phyloP scores from a whole-genome alignment of 257 asterid species.

The Solanum pinnatisectum region DNA sequence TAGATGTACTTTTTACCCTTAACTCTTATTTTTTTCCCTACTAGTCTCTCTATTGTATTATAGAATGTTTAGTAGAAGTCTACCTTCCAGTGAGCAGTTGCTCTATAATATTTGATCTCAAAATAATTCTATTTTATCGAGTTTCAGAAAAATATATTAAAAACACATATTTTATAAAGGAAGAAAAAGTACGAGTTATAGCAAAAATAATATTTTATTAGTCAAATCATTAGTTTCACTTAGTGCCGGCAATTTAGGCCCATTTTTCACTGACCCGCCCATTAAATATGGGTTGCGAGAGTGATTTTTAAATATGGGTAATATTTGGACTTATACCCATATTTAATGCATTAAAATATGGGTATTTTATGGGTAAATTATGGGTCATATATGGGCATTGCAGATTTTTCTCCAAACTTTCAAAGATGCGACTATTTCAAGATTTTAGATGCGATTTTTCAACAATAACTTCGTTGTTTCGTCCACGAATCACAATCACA shows the following conservation, averaged over 20 bases:
- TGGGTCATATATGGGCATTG: neutral
- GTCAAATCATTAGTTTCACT: neutral
- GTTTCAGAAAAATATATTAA: too few relatives aligned
- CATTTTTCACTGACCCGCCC: too few relatives aligned
- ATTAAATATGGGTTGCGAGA: too few relatives aligned
- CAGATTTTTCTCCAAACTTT: neutral
- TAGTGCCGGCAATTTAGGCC: too few relatives aligned
- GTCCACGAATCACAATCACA: neutral
- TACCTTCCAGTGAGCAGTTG: neutral
- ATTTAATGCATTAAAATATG: too few relatives aligned
- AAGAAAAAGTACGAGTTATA: neutral
- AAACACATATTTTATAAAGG: neutral
- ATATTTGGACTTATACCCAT: too few relatives aligned
- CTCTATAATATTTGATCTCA: neutral
- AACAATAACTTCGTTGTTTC: neutral
- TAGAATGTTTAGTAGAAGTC: neutral
- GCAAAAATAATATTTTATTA: too few relatives aligned
- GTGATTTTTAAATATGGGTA: too few relatives aligned
- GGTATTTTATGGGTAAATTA: neutral
- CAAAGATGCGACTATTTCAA: neutral
- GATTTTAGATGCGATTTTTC: neutral
- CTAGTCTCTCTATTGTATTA: neutral
- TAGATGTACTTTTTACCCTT: neutral
- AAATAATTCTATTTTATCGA: neutral
- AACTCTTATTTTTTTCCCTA: neutral